A percentile compares a stretch with the other conserved stretches of the same genome.
These are phyloP conservation scores for Schizonepeta tenuifolia DNA, from an alignment of 257 asterid genomes.

Conservation along the genomic window DNA sequence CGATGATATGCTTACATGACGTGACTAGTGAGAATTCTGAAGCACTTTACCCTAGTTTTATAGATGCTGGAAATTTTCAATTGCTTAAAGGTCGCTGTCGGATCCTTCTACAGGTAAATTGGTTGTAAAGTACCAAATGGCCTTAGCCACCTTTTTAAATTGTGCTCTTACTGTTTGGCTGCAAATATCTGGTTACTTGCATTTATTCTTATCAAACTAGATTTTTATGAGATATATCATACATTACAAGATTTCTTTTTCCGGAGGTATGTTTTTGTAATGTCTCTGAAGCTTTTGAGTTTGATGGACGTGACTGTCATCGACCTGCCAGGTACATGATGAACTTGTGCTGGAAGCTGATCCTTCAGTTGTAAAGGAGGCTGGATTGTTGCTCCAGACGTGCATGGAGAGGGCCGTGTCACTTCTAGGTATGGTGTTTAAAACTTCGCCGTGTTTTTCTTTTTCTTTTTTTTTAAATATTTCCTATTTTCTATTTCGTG, in stretches of 20 bases:
- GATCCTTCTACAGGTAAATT: slow-evolving; percentile 83
- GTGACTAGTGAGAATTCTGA: slow-evolving; percentile 60
- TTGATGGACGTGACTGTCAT: slow-evolving; percentile 14
- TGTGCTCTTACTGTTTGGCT: not conserved
- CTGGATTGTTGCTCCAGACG: slow-evolving; percentile 66
- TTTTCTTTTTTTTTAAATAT: too few species aligned
- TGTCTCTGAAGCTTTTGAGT: slow-evolving; percentile 15
- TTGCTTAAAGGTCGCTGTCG: slow-evolving; percentile 88
- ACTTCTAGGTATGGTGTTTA: slow-evolving; percentile 67
- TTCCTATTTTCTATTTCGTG: slow-evolving; percentile 13
- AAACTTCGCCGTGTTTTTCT: slow-evolving; percentile 1
- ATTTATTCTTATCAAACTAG: not conserved
- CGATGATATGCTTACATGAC: slow-evolving; percentile 77
- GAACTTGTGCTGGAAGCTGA: slow-evolving; percentile 91
- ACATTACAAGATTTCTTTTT: not conserved
- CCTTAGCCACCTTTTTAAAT: slow-evolving; percentile 23
- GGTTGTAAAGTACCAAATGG: slow-evolving; percentile 16
- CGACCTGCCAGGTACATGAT: slow-evolving; percentile 74
- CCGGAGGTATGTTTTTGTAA: not conserved
- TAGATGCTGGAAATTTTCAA: slow-evolving; percentile 55
- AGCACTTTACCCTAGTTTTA: slow-evolving; percentile 48
- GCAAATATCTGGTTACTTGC: too few species aligned
- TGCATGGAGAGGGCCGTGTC: slow-evolving; percentile 91
- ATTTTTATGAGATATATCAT: not conserved
- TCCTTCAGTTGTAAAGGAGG: slow-evolving; percentile 76